A percentile compares a stretch with the other conserved stretches of the same genome.
Evolutionary conservation across 306 rosid genomes (phyloP).

Genomic region (Rosa rugosa): DNA sequence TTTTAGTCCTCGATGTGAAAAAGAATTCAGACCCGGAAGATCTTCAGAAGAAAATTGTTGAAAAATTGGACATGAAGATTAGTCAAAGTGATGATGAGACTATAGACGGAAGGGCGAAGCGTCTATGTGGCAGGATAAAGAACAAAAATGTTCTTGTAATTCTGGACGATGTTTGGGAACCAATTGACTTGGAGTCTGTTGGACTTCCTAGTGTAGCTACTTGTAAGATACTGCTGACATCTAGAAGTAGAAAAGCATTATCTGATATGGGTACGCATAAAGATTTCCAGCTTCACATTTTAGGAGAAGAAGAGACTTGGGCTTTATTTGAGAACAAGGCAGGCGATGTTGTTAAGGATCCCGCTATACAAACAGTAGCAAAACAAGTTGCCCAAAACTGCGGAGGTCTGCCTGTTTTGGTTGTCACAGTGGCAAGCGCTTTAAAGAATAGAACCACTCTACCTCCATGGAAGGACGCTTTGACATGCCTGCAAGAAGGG

Average conservation of each 20-base stretch:
- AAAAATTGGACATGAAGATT: conserved; percentile 15
- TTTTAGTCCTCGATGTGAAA: conserved; percentile 2
- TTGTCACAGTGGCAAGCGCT: not conserved
- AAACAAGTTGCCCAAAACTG: not conserved
- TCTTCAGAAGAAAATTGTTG: conserved; percentile 20
- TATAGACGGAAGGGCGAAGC: not conserved
- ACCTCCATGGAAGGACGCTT: not conserved
- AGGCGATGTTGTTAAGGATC: not conserved
- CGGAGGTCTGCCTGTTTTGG: not conserved
- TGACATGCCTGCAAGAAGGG: not conserved
- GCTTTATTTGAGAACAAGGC: conserved; percentile 25
- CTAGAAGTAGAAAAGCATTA: not conserved
- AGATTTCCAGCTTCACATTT: not conserved
- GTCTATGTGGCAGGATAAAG: conserved; percentile 2
- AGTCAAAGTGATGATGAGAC: not conserved
- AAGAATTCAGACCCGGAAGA: conserved; percentile 5
- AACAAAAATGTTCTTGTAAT: conserved; percentile 3
- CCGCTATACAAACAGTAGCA: not conserved
- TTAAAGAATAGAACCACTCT: not conserved
- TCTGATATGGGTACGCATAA: not conserved
- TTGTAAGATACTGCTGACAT: conserved; percentile 25
- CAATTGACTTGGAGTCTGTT: not conserved
- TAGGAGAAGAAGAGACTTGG: not conserved
- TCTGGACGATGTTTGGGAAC: conserved; percentile 19
- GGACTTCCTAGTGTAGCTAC: conserved; percentile 10